A percentile compares a stretch with the other conserved stretches of the same genome.
Conservation (phyloP, 164 flowering plant species). For the Echeveria elegans region DNA sequence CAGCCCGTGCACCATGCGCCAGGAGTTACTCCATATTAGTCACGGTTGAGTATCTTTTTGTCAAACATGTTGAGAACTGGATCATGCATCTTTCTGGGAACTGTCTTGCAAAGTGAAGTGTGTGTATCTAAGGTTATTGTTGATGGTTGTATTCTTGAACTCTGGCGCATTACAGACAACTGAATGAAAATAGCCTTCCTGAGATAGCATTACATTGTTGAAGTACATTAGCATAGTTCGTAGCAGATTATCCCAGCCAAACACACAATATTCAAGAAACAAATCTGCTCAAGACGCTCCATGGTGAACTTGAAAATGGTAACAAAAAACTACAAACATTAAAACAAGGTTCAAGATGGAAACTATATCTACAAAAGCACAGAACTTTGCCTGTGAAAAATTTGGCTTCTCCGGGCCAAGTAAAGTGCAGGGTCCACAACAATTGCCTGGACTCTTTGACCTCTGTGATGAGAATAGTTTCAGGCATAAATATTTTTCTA, state of each 20-base stretch:
- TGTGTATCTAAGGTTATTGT: conserved; percentile 68
- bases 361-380: background rate
- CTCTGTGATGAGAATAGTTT: conserved; percentile 25
- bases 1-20: conserved; percentile 42
- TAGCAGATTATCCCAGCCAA: conserved; percentile 95
- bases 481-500: background rate
- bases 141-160: conserved; percentile 69
- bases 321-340: background rate
- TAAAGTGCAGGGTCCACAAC: conserved; percentile 76
- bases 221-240: conserved; percentile 81
- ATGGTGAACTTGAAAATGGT: conserved; percentile 68
- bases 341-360: background rate
- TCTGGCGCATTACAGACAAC: conserved; percentile 80
- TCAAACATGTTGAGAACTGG: conserved; percentile 64
- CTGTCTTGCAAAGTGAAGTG: conserved; percentile 84
- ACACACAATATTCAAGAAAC: conserved; percentile 68
- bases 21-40: conserved; percentile 32
- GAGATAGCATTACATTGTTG: conserved; percentile 56
- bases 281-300: conserved; percentile 71
- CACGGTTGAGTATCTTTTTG: conserved; percentile 52
- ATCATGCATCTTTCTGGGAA: conserved; percentile 54
- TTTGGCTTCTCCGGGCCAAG: conserved; percentile 66
- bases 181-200: conserved; percentile 85
- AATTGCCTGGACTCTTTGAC: conserved; percentile 57
- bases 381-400: conserved; percentile 70